Evolutionary conservation across 768 basidiomycete species (phyloP), one percentile per base, ranked within the genome.

Genomic region (Austroboletus festivus): DNA sequence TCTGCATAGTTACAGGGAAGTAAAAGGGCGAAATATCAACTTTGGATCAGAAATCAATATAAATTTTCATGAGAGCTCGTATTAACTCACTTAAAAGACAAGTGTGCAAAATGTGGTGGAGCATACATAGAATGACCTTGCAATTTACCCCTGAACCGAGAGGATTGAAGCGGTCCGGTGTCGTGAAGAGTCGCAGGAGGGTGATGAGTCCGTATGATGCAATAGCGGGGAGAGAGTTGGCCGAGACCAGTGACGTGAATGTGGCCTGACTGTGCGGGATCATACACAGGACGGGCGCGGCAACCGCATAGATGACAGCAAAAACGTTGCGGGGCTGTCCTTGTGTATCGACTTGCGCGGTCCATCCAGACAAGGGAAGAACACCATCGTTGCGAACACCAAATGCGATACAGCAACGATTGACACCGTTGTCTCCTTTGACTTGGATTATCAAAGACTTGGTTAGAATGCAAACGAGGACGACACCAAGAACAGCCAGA

Each of bases 341-440:
- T 15, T 76, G 67, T 0, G 66, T 53, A 41, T 87, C 83, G 38
- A 94, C 87, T 51, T 75, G 69, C 37, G 87, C 83, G 44, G 95
- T 86, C 93, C 92, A 95, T 12, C 69, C 50, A 0, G 89, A 92
- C 39, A 89, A 63, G 0, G 93, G 93, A 10, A 96, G 73, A 0
- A 94, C 89, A 22, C 93, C 93, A 57, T 96, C 93, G 95, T 87
- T 8, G 93, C 93, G 60, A 89, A 96, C 34, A 96, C 78, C 22
- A 96, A 77, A 6, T 93, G 81, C 12, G 91, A 93, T 12, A 90
- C 81, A 2, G 93, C 93, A 19, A 94, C 89, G 47, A 94, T 83
- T n/a, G 89, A 81, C 38, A 94, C 79, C 54, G 85, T 90, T 1
- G 92, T 92, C 65, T 89, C 93, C 87, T n/a, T n/a, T n/a, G n/a